Conservation (phyloP, 345 rosid species). For the Stellera chamaejasme region DNA sequence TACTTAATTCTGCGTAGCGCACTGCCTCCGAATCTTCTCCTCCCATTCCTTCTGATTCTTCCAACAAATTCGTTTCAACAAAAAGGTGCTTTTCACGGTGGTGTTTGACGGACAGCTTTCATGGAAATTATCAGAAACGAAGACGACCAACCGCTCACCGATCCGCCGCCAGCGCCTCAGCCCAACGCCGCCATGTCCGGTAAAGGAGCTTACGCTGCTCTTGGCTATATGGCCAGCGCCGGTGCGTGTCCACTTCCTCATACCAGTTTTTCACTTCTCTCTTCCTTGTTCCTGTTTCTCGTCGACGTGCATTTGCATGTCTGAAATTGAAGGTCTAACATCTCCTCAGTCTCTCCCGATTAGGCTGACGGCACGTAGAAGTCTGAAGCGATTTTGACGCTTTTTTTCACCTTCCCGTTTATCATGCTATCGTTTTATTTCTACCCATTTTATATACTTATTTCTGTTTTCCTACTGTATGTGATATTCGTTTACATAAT, state of each 20-base stretch:
- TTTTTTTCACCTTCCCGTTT: too few species aligned
- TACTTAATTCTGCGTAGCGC: too few species aligned
- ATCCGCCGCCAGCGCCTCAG: background rate
- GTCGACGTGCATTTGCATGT: background rate
- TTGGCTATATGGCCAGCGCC: conserved; percentile 51
- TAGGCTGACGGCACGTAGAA: too few species aligned
- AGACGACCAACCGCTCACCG: conserved; percentile 11
- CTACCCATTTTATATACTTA: too few species aligned
- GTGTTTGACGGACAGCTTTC: background rate
- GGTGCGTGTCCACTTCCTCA: conserved; percentile 16
- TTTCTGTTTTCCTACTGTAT: too few species aligned
- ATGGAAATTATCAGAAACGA: conserved; percentile 8
- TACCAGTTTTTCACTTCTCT: background rate
- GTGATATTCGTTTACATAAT: too few species aligned
- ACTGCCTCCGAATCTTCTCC: background rate
- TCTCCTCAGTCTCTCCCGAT: too few species aligned
- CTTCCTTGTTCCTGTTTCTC: background rate
- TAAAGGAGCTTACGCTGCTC: conserved; percentile 43
- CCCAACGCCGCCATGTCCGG: conserved; percentile 17
- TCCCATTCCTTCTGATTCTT: background rate
- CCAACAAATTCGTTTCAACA: too few species aligned
- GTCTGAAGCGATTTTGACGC: too few species aligned
- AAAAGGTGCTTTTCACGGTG: too few species aligned
- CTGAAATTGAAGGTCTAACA: background rate
- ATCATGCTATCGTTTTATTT: too few species aligned